Evolutionary conservation across 768 basidiomycete species (phyloP).

Genomic region (Coprinopsis sp.): DNA sequence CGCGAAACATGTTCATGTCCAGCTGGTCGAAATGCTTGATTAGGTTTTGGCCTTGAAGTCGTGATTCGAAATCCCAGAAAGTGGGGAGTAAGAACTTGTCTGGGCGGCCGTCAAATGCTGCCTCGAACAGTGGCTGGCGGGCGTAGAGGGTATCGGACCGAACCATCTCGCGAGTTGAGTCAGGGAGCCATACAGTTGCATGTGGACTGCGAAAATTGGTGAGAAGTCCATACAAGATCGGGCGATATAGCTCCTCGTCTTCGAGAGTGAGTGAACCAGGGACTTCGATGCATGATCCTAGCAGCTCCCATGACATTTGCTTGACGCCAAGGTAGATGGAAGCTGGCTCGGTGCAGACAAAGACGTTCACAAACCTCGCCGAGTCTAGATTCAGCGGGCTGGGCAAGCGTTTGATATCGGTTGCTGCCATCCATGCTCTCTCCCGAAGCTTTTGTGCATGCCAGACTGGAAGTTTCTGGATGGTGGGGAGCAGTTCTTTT

Average conservation of each 20-base stretch:
- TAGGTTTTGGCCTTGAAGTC: conserved; percentile 27
- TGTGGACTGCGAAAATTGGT: too few relatives aligned
- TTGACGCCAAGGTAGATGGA: conserved; percentile 2
- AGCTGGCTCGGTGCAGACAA: not conserved
- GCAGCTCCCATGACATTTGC: not conserved
- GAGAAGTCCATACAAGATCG: conserved; percentile 1
- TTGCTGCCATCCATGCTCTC: conserved; percentile 2
- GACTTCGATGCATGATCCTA: conserved; percentile 1
- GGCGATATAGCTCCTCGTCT: conserved; percentile 12
- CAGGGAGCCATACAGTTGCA: conserved; percentile 30
- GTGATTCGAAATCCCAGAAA: conserved; percentile 25
- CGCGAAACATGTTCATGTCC: conserved; percentile 30
- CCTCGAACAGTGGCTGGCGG: conserved; percentile 31
- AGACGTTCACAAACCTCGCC: conserved; percentile 1
- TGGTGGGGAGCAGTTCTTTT: conserved; percentile 14
- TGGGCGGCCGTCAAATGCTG: conserved; percentile 29
- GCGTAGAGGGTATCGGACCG: conserved; percentile 28
- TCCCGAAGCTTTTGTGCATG: not conserved
- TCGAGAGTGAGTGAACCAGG: conserved; percentile 10
- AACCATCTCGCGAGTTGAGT: conserved; percentile 21
- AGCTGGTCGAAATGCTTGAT: conserved; percentile 21
- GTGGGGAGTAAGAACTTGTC: conserved; percentile 26
- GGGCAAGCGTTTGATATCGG: conserved; percentile 7
- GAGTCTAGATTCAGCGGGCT: conserved; percentile 1
- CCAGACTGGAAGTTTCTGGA: conserved; percentile 31